These are phyloP conservation scores for Kalmanozyma brasiliensis DNA, from an alignment of 1,284 basidiomycete genomes.

Conservation along the genomic window DNA sequence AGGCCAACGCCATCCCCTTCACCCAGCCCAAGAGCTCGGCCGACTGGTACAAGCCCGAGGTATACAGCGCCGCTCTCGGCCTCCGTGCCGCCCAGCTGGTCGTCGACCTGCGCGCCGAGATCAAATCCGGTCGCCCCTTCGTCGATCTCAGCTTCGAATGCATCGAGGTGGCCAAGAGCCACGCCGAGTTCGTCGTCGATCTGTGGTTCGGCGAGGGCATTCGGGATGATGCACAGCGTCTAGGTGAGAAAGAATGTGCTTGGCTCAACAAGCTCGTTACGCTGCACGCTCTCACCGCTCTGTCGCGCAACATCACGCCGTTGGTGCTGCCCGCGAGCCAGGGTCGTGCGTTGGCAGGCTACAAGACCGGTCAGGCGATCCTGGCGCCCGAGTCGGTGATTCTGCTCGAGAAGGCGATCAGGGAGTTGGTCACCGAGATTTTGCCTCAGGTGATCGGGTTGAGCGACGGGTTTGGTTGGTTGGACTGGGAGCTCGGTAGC, in stretches of 20 bases:
- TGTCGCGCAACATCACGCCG: conserved; percentile 59
- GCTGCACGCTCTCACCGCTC: conserved; percentile 49
- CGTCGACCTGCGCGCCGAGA: conserved; percentile 55
- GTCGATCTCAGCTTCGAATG: conserved; percentile 58
- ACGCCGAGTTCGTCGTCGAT: conserved; percentile 61
- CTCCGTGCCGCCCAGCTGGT: conserved; percentile 58
- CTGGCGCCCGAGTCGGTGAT: conserved; percentile 71
- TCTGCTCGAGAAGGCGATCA: conserved; percentile 73
- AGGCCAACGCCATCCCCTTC: conserved; percentile 41
- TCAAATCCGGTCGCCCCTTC: conserved; percentile 48
- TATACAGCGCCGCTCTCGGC: conserved; percentile 53
- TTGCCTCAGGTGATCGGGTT: conserved; percentile 78
- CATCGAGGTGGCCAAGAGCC: conserved; percentile 59
- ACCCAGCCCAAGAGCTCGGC: conserved; percentile 32
- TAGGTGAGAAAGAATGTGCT: conserved; percentile 35
- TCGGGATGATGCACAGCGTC: conserved; percentile 30
- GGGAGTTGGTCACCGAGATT: conserved; percentile 72
- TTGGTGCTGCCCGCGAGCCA: conserved; percentile 74
- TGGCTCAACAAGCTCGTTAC: conserved; percentile 58
- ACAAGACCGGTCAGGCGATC: conserved; percentile 71
- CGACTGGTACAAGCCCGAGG: conserved; percentile 54
- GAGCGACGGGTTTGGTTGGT: conserved; percentile 79
- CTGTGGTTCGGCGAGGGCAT: conserved; percentile 62
- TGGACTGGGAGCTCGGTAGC: conserved; percentile 77
- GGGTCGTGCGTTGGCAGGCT: conserved; percentile 74